phyloP scores from a whole-genome alignment of 164 flowering plant genomes.

The Hamamelis virginiana region DNA sequence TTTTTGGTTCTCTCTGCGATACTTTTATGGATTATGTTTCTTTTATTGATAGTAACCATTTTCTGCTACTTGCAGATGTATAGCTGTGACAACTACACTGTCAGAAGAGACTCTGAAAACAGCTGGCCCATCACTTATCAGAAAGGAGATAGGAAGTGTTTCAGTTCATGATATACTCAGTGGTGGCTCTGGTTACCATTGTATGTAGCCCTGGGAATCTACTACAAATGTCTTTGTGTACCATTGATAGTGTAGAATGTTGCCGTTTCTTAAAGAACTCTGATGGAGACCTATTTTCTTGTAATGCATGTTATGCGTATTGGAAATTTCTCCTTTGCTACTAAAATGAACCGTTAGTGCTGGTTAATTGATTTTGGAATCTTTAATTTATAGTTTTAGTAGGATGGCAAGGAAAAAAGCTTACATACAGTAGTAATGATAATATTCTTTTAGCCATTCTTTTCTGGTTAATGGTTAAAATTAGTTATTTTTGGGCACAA shows the following conservation, averaged over 20 bases:
- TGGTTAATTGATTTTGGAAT: neutral
- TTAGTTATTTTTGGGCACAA: slow-evolving; percentile 12
- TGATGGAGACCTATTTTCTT: slow-evolving; percentile 7
- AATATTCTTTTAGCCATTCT: slow-evolving; percentile 1
- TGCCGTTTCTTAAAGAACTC: slow-evolving; percentile 8
- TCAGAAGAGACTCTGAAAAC: slow-evolving; percentile 57
- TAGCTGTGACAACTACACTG: slow-evolving; percentile 87
- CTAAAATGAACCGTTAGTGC: neutral
- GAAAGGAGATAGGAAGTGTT: slow-evolving; percentile 74
- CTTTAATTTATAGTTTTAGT: neutral
- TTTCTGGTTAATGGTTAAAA: slow-evolving; percentile 6
- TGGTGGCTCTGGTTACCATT: slow-evolving; percentile 66
- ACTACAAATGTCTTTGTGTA: slow-evolving; percentile 23
- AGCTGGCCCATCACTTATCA: slow-evolving; percentile 80
- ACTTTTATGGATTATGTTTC: neutral
- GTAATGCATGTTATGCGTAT: slow-evolving; percentile 20
- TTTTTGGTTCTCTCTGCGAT: neutral
- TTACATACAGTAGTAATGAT: slow-evolving; percentile 1
- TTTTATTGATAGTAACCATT: neutral
- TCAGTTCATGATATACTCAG: slow-evolving; percentile 78
- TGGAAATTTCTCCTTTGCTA: slow-evolving; percentile 4
- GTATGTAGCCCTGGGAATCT: slow-evolving; percentile 68
- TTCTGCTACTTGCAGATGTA: slow-evolving; percentile 67
- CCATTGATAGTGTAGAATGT: slow-evolving; percentile 20
- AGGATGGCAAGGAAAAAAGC: neutral